phyloP scores from a whole-genome alignment of 345 rosid species.

The Carallia pectinifolia region DNA sequence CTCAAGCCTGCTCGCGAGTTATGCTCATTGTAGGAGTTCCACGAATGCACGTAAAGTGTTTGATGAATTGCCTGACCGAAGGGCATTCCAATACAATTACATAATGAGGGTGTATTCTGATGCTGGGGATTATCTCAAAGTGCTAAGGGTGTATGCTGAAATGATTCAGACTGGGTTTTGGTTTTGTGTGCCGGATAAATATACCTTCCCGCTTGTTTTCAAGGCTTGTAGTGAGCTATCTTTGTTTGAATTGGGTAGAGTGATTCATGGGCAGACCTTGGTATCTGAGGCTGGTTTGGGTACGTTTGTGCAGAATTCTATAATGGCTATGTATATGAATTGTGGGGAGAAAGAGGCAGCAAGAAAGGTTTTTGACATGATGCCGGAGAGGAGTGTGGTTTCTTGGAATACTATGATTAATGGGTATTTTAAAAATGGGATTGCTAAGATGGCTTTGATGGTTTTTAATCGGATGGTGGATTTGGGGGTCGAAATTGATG shows the following conservation, averaged over 20 bases:
- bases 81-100: conserved; percentile 39
- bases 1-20: conserved; percentile 14
- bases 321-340: conserved; percentile 65
- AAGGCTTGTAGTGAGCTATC: conserved; percentile 52
- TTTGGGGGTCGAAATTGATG: conserved; percentile 46
- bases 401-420: conserved; percentile 69
- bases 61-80: conserved; percentile 48
- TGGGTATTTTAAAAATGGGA: conserved; percentile 59
- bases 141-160: conserved; percentile 39
- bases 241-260: conserved; percentile 38
- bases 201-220: conserved; percentile 48
- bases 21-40: conserved; percentile 25
- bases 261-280: conserved; percentile 47
- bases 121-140: conserved; percentile 29
- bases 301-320: conserved; percentile 51
- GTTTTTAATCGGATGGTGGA: conserved; percentile 44
- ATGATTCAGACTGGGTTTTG: conserved; percentile 36
- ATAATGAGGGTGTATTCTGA: conserved; percentile 42
- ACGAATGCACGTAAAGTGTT: conserved; percentile 43
- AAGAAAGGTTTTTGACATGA: conserved; percentile 44
- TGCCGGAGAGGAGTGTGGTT: conserved; percentile 49
- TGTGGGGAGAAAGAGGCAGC: conserved; percentile 46
- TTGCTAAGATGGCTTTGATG: conserved; percentile 42
- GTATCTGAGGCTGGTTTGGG: conserved; percentile 35
- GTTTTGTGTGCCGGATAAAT: conserved; percentile 45